A percentile compares a stretch with the other conserved stretches of the same genome.
These are phyloP conservation scores for Acacia acuminata DNA, from an alignment of 306 rosid genomes.

Conservation along the genomic window DNA sequence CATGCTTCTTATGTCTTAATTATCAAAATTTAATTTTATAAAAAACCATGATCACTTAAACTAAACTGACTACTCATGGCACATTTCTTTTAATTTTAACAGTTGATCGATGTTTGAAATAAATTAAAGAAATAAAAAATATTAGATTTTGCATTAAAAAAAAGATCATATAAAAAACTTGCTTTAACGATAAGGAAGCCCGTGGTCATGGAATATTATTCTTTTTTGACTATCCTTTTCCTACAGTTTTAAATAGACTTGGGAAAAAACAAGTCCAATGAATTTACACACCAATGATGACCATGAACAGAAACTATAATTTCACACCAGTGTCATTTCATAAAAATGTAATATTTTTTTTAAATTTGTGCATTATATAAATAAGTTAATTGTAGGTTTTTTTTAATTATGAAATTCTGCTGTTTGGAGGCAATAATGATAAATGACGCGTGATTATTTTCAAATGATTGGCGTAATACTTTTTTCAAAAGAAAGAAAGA, in stretches of 20 bases:
- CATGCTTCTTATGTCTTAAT: neutral
- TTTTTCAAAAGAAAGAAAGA: no score
- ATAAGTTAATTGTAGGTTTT: no score
- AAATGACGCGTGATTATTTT: no score
- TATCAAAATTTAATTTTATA: no score
- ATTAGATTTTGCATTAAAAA: neutral
- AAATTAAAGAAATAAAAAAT: neutral
- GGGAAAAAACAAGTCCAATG: neutral
- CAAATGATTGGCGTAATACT: no score
- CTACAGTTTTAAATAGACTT: neutral
- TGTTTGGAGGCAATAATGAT: neutral
- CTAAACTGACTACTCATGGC: no score
- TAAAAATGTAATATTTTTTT: no score
- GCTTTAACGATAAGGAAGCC: neutral
- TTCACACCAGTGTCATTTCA: neutral
- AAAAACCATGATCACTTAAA: no score
- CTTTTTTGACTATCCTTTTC: neutral
- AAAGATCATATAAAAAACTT: neutral
- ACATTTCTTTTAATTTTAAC: no score
- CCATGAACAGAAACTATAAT: neutral
- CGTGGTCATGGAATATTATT: neutral
- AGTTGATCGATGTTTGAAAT: no score
- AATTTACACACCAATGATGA: neutral
- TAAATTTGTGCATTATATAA: no score
- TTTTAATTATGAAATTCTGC: neutral